phyloP scores from a whole-genome alignment of 2,329 filamentous ascomycete genomes.

The Tolypocladium album region DNA sequence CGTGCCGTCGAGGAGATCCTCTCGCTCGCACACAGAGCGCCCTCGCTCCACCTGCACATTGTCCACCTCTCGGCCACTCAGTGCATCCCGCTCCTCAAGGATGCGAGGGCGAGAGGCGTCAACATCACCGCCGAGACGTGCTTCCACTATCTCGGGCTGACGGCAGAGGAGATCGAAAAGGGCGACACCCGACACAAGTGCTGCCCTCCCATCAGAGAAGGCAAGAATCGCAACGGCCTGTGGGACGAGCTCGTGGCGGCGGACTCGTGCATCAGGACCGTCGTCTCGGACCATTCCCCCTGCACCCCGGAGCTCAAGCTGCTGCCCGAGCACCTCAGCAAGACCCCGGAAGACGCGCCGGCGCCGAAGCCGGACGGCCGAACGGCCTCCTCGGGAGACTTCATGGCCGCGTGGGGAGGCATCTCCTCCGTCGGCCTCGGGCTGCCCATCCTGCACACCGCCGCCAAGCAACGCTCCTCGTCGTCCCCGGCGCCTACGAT shows the following conservation, averaged over 20 bases:
- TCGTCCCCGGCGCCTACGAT: slow-evolving; percentile 37
- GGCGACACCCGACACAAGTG: slow-evolving; percentile 93
- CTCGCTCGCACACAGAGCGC: slow-evolving; percentile 67
- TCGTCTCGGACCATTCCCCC: slow-evolving; percentile 92
- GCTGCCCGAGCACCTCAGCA: slow-evolving; percentile 54
- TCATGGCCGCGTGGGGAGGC: slow-evolving; percentile 93
- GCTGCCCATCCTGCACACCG: slow-evolving; percentile 80
- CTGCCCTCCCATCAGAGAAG: slow-evolving; percentile 80
- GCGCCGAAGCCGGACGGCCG: background rate
- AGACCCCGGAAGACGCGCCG: background rate
- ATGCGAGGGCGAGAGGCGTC: slow-evolving; percentile 61
- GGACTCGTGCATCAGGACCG: slow-evolving; percentile 77
- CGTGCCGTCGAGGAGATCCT: slow-evolving; percentile 84
- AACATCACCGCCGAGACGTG: slow-evolving; percentile 92
- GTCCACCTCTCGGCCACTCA: slow-evolving; percentile 87
- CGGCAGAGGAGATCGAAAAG: slow-evolving; percentile 68
- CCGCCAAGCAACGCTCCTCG: slow-evolving; percentile 50
- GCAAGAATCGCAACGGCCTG: slow-evolving; percentile 70
- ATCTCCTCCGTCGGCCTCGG: slow-evolving; percentile 91
- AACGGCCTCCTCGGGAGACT: slow-evolving; percentile 52
- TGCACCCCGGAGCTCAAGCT: slow-evolving; percentile 93
- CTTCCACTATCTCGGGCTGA: slow-evolving; percentile 85
- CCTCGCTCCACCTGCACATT: slow-evolving; percentile 78
- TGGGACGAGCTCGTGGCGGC: slow-evolving; percentile 68
- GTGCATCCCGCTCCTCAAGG: slow-evolving; percentile 69